Percentiles rank a stretch among this genome's conserved stretches.
Evolutionary conservation across 2,329 filamentous ascomycete genomes (phyloP).

Genomic region (Emmonsiellopsis sp.): DNA sequence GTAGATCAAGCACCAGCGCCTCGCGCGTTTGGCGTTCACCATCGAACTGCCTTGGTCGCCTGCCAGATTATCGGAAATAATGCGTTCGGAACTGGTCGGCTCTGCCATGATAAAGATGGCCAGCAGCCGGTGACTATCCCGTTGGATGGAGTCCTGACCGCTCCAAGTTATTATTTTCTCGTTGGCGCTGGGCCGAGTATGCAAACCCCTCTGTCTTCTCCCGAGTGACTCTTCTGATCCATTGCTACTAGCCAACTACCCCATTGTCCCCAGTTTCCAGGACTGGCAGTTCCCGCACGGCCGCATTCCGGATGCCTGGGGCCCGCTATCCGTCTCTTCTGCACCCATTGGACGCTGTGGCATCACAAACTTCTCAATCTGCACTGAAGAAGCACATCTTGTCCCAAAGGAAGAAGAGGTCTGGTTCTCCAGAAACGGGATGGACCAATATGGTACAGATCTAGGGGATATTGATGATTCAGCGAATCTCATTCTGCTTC

Average conservation of each 20-base stretch:
- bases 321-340: not conserved
- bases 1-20: not conserved
- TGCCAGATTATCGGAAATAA: not conserved
- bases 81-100: not conserved
- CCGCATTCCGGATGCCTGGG: not conserved
- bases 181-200: not conserved
- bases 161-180: not conserved
- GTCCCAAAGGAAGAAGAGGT: not conserved
- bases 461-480: not conserved
- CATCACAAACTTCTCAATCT: slow-evolving; percentile 1
- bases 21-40: not conserved
- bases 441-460: not conserved
- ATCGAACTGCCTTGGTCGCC: not conserved
- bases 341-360: not conserved
- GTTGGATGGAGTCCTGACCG: not conserved
- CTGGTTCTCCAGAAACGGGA: slow-evolving; percentile 1
- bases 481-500: slow-evolving; percentile 1
- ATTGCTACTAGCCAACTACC: not conserved
- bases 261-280: slow-evolving; percentile 1
- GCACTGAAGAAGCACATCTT: not conserved
- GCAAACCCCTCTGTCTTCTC: not conserved
- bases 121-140: not conserved
- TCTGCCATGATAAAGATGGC: not conserved
- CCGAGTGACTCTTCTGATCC: not conserved
- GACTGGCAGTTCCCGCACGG: slow-evolving; percentile 4